Percentiles rank a stretch among this genome's conserved stretches.
Evolutionary conservation across 2,329 filamentous ascomycete species (phyloP).

Genomic region (Fusarium pilosicola): DNA sequence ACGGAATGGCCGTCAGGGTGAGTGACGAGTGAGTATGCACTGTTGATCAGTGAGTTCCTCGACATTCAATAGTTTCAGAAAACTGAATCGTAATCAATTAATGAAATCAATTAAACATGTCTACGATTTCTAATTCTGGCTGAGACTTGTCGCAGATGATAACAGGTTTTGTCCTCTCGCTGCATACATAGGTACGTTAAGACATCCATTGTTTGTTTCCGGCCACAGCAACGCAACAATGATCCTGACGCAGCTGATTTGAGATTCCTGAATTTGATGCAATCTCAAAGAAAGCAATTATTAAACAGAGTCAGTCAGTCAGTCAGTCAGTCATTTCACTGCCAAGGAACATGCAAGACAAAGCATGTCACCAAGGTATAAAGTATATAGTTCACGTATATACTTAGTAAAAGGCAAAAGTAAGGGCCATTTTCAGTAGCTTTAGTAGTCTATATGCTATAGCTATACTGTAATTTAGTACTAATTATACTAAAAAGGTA

Average conservation of each 20-base stretch:
- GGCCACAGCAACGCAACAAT: background rate
- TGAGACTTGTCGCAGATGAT: slow-evolving; percentile 15
- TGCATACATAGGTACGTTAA: background rate
- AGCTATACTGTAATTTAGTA: too few species aligned
- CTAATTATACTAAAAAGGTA: too few species aligned
- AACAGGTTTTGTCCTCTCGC: background rate
- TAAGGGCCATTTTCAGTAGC: too few species aligned
- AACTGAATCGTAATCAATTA: slow-evolving; percentile 10
- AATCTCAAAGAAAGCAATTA: background rate
- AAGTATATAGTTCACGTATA: background rate
- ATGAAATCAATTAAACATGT: slow-evolving; percentile 9
- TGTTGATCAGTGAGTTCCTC: background rate
- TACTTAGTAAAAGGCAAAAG: too few species aligned
- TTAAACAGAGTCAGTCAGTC: background rate
- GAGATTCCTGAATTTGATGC: background rate
- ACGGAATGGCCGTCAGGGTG: slow-evolving; percentile 17
- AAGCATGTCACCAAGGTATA: slow-evolving; percentile 17
- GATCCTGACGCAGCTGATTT: slow-evolving; percentile 7
- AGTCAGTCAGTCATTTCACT: background rate
- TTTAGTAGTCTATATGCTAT: too few species aligned
- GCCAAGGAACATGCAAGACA: slow-evolving; percentile 1
- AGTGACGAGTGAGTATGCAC: background rate
- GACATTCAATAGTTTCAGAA: slow-evolving; percentile 3
- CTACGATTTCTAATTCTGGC: background rate
- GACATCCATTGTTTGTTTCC: slow-evolving; percentile 6